Evolutionary conservation across 1,139 yeast species (phyloP).

Genomic region (Taiozyma sp.): DNA sequence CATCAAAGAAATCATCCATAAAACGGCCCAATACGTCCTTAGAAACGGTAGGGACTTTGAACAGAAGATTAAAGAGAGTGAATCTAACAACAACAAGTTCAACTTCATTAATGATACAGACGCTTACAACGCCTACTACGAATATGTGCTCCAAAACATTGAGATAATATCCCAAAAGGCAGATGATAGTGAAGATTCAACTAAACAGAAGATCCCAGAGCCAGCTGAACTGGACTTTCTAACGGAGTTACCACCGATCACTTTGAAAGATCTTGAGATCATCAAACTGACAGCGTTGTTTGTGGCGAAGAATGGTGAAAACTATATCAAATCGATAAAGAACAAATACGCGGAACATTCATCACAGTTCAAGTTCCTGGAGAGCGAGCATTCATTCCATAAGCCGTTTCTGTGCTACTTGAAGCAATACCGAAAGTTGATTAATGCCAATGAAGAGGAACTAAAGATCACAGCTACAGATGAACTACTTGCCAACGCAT

Average conservation of each 20-base stretch:
- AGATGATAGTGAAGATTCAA: constrained; percentile 7
- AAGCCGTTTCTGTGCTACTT: constrained; percentile 45
- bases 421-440: constrained; percentile 48
- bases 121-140: constrained; percentile 56
- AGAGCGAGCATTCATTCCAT: constrained; percentile 57
- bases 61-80: constrained; percentile 45
- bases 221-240: constrained; percentile 33
- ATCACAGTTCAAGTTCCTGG: constrained; percentile 67
- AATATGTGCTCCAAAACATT: constrained; percentile 30
- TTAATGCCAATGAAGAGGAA: constrained; percentile 23
- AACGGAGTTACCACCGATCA: constrained; percentile 49
- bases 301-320: constrained; percentile 47
- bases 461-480: constrained; percentile 20
- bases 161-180: constrained; percentile 8
- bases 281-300: constrained; percentile 71
- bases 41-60: constrained; percentile 71
- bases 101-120: constrained; percentile 53
- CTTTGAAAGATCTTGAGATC: constrained; percentile 61
- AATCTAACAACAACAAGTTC: constrained; percentile 50
- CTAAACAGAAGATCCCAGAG: constrained; percentile 3
- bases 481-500: constrained; percentile 46
- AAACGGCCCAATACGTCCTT: constrained; percentile 66
- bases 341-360: constrained; percentile 38
- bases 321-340: constrained; percentile 36
- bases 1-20: constrained; percentile 53